Base-by-base conservation (phyloP, 495 filamentous ascomycete species). In the Cladorrhinum samala region DNA sequence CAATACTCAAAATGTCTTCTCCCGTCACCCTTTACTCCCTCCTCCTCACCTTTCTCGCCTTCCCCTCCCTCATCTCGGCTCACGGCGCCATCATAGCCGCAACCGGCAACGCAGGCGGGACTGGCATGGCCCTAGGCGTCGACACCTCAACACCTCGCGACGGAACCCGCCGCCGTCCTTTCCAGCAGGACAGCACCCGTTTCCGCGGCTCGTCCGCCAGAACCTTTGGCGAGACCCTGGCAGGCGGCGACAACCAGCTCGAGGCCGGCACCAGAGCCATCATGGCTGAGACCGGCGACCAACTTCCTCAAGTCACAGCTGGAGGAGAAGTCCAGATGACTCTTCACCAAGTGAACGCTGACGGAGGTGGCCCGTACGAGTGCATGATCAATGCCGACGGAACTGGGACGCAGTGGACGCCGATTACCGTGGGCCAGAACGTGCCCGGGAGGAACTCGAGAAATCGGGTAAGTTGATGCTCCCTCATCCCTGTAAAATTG, bases 161-260 rank as follows among this genome's bases (percentile, higher is more conserved):
- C 49, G 77, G 77, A 27, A 78, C 77, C n/a, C 54, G 66, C 2
- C 73, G 77, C 24, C 58, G 56, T 8, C 77, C 77, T 6, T 79
- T 79, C 67, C 77, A 80, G 56, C 76, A 76, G 38, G 77, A 80
- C 53, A 66, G 60, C 46, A 79, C 77, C 39, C 73, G 78, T 14
- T 80, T 80, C 71, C 56, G 64, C 33, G 72, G 71, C 19, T 56
- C 59, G 40, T 54, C 66, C 5, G 72, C 68, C n/a, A 63, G 68
- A n/a, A 72, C 74, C 13, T 44, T 76, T 48, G 68, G 72, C 48
- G 69, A 75, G 60, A 74, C 69, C 1, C 53, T 73, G 17, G 65
- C 54, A 6, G 68, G 49, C 24, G 77, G 77, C 38, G 60, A 64
- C 59, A 79, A 79, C 60, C 48, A 74, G 39, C 50, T 78, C 52